Evolutionary conservation across 805 yeast genomes (phyloP), one percentile per base, ranked within the genome.

Genomic region (Ogataea paraovalis): DNA sequence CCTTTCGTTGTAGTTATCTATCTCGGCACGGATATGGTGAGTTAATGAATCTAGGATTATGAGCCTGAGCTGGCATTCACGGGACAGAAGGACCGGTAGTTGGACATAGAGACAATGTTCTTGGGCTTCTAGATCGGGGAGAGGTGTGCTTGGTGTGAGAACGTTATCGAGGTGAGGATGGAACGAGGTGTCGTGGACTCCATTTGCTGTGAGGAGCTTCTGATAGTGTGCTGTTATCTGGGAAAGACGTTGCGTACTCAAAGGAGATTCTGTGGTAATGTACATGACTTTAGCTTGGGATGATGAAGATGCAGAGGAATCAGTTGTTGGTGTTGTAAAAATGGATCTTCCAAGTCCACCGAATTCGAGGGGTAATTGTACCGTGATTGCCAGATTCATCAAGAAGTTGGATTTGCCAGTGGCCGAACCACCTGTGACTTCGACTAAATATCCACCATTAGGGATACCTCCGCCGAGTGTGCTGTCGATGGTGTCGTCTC

Each of bases 391-490:
- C 44, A 90, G 57, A 53, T 85, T 92, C 69, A 83, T 74, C 22
- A 86, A 67, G 3, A 91, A 66, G 55, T 91, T 95, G 0, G 97
- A 83, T 59, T 92, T 92, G 0, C 97, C 98, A 1, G 86, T 76
- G 0, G 95, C 87, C 43, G 95, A 81, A 22, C 84, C 85, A 0
- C 98, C 98, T 55, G 81, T 82, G 3, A 92, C 61, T 67, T 91
- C 98, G 0, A 90, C 82, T 2, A 85, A 61, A 21, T 73, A 65
- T 2, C 82, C 78, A 2, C 76, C 61, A 2, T 23, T 39, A 10
- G 69, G 74, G 3, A 85, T 69, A 0, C 91, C 92, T 20, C 68
- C 66, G 36, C 72, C 69, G 4, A 85, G 59, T 0, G 68, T 48
- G 9, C 53, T 57, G 58, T 85, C 91, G 1, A 85, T 52, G 4